Evolutionary conservation across 148 eudicot species (phyloP).

Genomic region (Camellia japonica): DNA sequence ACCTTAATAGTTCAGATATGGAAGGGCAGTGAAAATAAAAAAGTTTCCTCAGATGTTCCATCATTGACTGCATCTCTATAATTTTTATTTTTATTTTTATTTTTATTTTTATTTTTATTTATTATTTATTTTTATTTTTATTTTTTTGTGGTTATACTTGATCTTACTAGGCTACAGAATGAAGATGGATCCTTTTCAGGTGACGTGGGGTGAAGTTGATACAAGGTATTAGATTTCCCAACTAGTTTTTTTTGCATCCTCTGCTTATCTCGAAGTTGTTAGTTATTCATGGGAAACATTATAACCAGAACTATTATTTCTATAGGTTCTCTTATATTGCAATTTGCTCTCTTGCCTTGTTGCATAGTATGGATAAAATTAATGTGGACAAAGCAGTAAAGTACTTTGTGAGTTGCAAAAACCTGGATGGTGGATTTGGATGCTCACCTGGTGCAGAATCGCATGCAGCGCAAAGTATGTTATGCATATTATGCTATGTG

Average conservation of each 20-base stretch:
- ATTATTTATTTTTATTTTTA: constrained; percentile 41
- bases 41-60: background rate
- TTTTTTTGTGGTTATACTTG: too few species aligned
- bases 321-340: constrained; percentile 84
- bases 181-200: constrained; percentile 23
- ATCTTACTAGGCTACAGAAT: too few species aligned
- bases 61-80: background rate
- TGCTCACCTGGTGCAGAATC: too few species aligned
- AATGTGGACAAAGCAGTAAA: constrained; percentile 82
- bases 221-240: constrained; percentile 43
- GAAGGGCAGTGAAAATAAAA: background rate
- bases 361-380: constrained; percentile 65
- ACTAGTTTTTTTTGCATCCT: background rate
- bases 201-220: constrained; percentile 94
- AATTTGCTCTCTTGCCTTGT: constrained; percentile 64
- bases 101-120: constrained; percentile 28
- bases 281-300: background rate
- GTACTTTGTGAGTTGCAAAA: constrained; percentile 85
- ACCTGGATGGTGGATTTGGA: constrained; percentile 73
- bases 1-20: background rate
- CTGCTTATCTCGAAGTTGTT: background rate
- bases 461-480: too few species aligned
- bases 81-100: constrained; percentile 33
- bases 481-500: too few species aligned
- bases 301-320: constrained; percentile 2